Conservation (phyloP, 306 rosid genomes). For the Begonia masoniana region DNA sequence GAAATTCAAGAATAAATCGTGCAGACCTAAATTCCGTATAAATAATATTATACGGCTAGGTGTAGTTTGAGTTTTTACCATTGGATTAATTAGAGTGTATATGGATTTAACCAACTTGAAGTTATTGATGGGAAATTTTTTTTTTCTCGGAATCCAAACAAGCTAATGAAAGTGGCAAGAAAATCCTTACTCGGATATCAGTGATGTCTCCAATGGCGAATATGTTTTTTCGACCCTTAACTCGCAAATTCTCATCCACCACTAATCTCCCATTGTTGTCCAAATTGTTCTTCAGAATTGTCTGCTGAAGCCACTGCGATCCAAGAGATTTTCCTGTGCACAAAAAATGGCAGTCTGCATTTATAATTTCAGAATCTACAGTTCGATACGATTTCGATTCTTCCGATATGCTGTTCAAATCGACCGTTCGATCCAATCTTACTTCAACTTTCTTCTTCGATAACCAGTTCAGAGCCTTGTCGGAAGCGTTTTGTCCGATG, state of each 20-base stretch:
- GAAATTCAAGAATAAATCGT: too few species aligned
- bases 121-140: too few species aligned
- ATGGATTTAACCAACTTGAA: too few species aligned
- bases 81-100: too few species aligned
- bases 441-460: conserved; percentile 46
- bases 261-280: conserved; percentile 43
- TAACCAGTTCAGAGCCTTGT: conserved; percentile 46
- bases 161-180: too few species aligned
- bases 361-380: conserved; percentile 41
- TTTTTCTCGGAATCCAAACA: too few species aligned
- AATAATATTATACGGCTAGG: too few species aligned
- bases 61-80: neutral
- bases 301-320: conserved; percentile 61
- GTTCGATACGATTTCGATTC: conserved; percentile 31
- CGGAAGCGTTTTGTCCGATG: conserved; percentile 53
- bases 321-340: conserved; percentile 40
- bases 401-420: conserved; percentile 15
- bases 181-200: conserved; percentile 37
- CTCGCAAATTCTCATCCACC: conserved; percentile 55
- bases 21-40: too few species aligned
- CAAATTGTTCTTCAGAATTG: conserved; percentile 25
- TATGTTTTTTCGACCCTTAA: conserved; percentile 36
- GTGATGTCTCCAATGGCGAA: conserved; percentile 81
- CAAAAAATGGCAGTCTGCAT: conserved; percentile 53
- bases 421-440: conserved; percentile 37